phyloP scores from a whole-genome alignment of 805 yeast species.

The Metschnikowia aberdeeniae region DNA sequence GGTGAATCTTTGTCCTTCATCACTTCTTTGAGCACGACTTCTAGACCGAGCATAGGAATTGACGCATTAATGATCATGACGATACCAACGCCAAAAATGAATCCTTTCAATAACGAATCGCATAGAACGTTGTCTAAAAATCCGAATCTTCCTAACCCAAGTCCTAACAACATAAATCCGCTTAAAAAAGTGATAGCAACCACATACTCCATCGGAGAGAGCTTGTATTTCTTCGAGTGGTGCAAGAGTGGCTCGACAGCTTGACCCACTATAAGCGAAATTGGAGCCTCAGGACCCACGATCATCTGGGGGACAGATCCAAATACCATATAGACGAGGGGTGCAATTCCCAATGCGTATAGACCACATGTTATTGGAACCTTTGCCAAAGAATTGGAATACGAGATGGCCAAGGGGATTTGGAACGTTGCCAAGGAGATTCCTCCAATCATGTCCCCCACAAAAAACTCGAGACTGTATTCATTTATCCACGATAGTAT shows the following conservation, averaged over 20 bases:
- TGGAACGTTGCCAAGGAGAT: slow-evolving; percentile 86
- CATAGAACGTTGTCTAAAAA: slow-evolving; percentile 38
- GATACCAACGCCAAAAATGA: slow-evolving; percentile 41
- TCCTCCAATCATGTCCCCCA: slow-evolving; percentile 77
- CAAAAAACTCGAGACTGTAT: slow-evolving; percentile 38
- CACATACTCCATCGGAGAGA: slow-evolving; percentile 28
- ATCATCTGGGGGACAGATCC: slow-evolving; percentile 47
- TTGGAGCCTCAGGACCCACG: slow-evolving; percentile 46
- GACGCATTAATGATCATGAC: slow-evolving; percentile 57
- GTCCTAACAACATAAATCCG: slow-evolving; percentile 49
- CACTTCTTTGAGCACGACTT: slow-evolving; percentile 38
- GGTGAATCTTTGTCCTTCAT: slow-evolving; percentile 27
- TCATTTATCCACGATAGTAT: slow-evolving; percentile 62
- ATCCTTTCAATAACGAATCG: slow-evolving; percentile 40
- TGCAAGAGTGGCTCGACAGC: slow-evolving; percentile 42
- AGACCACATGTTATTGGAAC: slow-evolving; percentile 41
- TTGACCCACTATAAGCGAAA: slow-evolving; percentile 43
- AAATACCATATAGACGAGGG: slow-evolving; percentile 37
- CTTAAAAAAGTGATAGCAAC: slow-evolving; percentile 58
- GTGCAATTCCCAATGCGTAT: slow-evolving; percentile 36
- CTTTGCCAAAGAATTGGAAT: slow-evolving; percentile 40
- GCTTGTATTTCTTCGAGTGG: slow-evolving; percentile 25
- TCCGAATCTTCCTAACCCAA: slow-evolving; percentile 26
- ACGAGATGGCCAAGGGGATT: slow-evolving; percentile 67
- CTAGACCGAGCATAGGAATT: slow-evolving; percentile 69